These are phyloP conservation scores for Arthrobotrys entomopaga DNA, from an alignment of 2,329 filamentous ascomycete species.

Conservation along the genomic window DNA sequence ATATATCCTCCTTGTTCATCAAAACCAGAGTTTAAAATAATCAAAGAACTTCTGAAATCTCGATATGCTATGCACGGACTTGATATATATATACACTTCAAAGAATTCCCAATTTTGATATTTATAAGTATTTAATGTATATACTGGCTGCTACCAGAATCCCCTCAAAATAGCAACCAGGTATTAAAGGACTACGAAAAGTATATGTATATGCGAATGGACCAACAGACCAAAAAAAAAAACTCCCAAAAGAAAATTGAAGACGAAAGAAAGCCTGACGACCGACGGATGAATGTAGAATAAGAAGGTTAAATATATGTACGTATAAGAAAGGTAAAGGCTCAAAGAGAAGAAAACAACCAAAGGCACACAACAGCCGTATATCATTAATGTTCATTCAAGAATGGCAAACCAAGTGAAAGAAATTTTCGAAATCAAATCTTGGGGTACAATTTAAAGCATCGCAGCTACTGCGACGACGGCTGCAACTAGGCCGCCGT, in stretches of 20 bases:
- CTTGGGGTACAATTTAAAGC: constrained; percentile 9
- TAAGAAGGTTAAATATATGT: background rate
- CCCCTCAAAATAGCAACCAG: background rate
- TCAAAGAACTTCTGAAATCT: too few species aligned
- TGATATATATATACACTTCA: too few species aligned
- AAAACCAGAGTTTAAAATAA: constrained; percentile 3
- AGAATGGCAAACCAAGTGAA: background rate
- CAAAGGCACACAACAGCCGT: constrained; percentile 12
- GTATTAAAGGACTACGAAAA: background rate
- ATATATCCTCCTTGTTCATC: background rate
- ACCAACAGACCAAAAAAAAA: constrained; percentile 33
- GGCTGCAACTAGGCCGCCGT: constrained; percentile 10
- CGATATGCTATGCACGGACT: too few species aligned
- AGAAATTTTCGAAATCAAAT: background rate
- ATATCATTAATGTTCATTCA: constrained; percentile 10
- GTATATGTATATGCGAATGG: constrained; percentile 10
- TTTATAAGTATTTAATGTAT: too few species aligned
- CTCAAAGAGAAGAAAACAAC: constrained; percentile 1
- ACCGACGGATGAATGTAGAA: constrained; percentile 4
- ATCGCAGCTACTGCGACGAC: constrained; percentile 29
- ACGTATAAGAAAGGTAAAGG: background rate
- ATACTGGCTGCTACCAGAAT: too few species aligned
- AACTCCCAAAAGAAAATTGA: constrained; percentile 13
- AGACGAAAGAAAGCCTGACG: background rate
- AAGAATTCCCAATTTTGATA: too few species aligned